A percentile compares a stretch with the other conserved stretches of the same genome.
These are phyloP conservation scores for Aspergillus calidoustus DNA, from an alignment of 2,329 filamentous ascomycete species.

Conservation along the genomic window DNA sequence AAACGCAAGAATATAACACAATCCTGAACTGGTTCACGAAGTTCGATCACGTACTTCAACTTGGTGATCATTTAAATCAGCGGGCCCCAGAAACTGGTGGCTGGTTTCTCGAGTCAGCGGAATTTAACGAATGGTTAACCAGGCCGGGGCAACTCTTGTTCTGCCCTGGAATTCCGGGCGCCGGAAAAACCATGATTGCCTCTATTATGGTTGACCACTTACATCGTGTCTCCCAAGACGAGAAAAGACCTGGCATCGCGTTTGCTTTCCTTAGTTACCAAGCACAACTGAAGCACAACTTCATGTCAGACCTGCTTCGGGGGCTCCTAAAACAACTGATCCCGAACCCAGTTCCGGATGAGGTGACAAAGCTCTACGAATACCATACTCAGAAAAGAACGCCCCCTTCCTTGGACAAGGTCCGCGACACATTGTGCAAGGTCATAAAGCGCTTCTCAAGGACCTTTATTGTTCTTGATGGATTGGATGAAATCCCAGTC, in stretches of 20 bases:
- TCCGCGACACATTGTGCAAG: background rate
- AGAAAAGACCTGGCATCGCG: background rate
- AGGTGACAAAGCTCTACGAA: background rate
- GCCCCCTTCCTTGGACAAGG: background rate
- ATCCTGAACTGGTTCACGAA: conserved; percentile 2
- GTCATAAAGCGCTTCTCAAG: background rate
- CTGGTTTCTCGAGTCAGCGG: background rate
- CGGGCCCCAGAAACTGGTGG: background rate
- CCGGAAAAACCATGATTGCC: conserved; percentile 2
- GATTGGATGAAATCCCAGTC: background rate
- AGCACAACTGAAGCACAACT: background rate
- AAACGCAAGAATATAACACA: background rate
- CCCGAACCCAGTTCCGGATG: background rate
- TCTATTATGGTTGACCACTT: conserved; percentile 5
- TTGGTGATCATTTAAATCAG: background rate
- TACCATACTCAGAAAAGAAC: background rate
- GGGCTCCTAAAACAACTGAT: conserved; percentile 2
- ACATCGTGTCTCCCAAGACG: background rate
- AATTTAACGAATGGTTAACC: background rate
- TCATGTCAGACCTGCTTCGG: background rate
- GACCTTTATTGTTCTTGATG: conserved; percentile 8
- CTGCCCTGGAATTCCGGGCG: conserved; percentile 4
- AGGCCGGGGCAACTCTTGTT: background rate
- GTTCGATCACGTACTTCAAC: background rate
- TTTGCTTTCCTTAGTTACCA: background rate